Evolutionary conservation across 441 rosid genomes (phyloP), one percentile per base, ranked within the genome.

Genomic region (Jatropha podagrica): DNA sequence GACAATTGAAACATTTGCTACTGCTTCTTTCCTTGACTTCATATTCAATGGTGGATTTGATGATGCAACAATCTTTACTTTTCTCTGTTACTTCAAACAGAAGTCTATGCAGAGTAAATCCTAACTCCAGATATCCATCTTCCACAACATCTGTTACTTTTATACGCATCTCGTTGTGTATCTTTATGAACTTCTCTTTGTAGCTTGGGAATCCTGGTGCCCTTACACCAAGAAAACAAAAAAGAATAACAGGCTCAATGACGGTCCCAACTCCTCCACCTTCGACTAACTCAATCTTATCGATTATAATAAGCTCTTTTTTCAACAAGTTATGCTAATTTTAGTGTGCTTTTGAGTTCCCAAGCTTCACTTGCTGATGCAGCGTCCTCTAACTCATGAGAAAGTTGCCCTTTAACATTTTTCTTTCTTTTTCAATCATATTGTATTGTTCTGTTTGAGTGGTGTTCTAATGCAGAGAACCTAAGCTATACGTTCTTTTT

Each of bases 251-350:
- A 18, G 61, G 75, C 9, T 62, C 17, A 8, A 72, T 18, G 14
- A 72, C 32, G 4, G 75, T 72, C 13, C 68, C 68, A 32, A 61
- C 75, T 8, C 75, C 75, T 8, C 75, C 68, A 2, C 75, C 75
- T 60, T 72, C 75, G 1, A 72, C 44, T 9, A 61, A 10, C 44
- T 72, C 46, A 11, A 48, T 20, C 23, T 62, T 72, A 17, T 18
- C 46, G 48, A 72, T 10, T 1, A 5, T 4, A 61, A 11, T 18
- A 4, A 72, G 48, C 12, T 23, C 27, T 27, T 72, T 72, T 20
- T 10, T 61, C 68, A 10, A 48, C 68, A 15, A 72, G 41, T 4
- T 37, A 27, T 4, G 10, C 75, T 7, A 61, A n/a, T 20, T 72
- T 37, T 1, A 72, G 32, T 10, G 46, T 37, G 44, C 75, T 8